Evolutionary conservation across 371 early-diverging fungal genomes (phyloP).

Genomic region (Entomophthora muscae): DNA sequence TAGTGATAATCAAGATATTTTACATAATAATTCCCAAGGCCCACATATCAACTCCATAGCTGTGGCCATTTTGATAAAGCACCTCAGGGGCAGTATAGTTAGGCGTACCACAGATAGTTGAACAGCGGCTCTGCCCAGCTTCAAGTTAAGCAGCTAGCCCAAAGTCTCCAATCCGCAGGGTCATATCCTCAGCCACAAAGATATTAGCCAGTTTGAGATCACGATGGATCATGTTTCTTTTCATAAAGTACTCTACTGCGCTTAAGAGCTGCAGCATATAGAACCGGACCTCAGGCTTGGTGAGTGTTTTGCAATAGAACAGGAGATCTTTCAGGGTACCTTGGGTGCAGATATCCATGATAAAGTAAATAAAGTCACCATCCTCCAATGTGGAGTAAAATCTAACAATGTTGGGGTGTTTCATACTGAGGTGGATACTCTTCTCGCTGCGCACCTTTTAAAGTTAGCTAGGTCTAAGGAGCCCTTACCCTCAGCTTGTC

Average conservation of each 20-base stretch:
- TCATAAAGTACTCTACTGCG: slow-evolving; percentile 71
- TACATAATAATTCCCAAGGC: slow-evolving; percentile 90
- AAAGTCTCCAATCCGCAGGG: slow-evolving; percentile 94
- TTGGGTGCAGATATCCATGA: slow-evolving; percentile 89
- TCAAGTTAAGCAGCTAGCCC: slow-evolving; percentile 77
- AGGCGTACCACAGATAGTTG: slow-evolving; percentile 96
- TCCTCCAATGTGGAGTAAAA: slow-evolving; percentile 82
- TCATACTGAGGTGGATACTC: slow-evolving; percentile 59
- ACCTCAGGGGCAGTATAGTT: slow-evolving; percentile 98
- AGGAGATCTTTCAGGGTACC: slow-evolving; percentile 71
- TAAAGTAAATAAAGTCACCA: slow-evolving; percentile 73
- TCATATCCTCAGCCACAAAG: slow-evolving; percentile 74
- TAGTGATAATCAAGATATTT: background rate
- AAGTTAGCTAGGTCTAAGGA: background rate
- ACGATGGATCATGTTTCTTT: slow-evolving; percentile 83
- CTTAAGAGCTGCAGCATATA: slow-evolving; percentile 66
- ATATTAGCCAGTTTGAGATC: slow-evolving; percentile 95
- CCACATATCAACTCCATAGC: slow-evolving; percentile 97
- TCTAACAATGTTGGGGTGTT: slow-evolving; percentile 72
- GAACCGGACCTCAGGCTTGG: slow-evolving; percentile 31
- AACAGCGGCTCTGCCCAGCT: slow-evolving; percentile 65
- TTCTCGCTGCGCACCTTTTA: slow-evolving; percentile 34
- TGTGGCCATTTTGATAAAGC: slow-evolving; percentile 75
- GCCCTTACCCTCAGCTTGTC: background rate
- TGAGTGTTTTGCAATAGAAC: slow-evolving; percentile 21